Percentiles rank a stretch among this genome's conserved stretches.
These are phyloP conservation scores for Sarocladium kiliense DNA, from an alignment of 2,329 filamentous ascomycete species.

Conservation along the genomic window DNA sequence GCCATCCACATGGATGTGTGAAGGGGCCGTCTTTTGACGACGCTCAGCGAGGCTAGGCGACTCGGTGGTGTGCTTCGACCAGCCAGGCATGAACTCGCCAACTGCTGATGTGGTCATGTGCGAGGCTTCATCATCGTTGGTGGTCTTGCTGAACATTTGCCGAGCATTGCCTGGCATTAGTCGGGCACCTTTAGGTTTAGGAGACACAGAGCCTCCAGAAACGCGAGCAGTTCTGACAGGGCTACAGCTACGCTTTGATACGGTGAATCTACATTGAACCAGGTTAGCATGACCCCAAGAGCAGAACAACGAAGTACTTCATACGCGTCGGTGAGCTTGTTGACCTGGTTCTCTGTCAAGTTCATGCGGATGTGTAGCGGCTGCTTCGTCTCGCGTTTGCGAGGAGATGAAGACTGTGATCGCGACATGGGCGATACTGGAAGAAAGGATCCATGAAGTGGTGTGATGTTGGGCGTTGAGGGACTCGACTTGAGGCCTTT, in stretches of 20 bases:
- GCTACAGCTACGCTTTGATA: not conserved
- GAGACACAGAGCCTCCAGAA: not conserved
- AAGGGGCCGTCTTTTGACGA: slow-evolving; percentile 21
- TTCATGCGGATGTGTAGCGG: slow-evolving; percentile 42
- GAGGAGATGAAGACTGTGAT: slow-evolving; percentile 30
- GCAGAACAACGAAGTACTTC: slow-evolving; percentile 11
- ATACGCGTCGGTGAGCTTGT: slow-evolving; percentile 41
- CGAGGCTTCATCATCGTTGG: slow-evolving; percentile 9
- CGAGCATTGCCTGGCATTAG: not conserved
- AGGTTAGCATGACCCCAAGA: not conserved
- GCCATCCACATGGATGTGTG: slow-evolving; percentile 20
- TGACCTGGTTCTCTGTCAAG: slow-evolving; percentile 43
- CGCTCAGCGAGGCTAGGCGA: slow-evolving; percentile 23
- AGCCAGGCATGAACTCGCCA: slow-evolving; percentile 25
- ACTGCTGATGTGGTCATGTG: slow-evolving; percentile 21
- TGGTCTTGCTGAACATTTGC: not conserved
- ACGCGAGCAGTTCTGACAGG: not conserved
- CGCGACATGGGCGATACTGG: slow-evolving; percentile 23
- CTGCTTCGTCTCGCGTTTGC: slow-evolving; percentile 27
- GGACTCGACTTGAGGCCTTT: slow-evolving; percentile 17
- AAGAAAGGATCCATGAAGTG: slow-evolving; percentile 25
- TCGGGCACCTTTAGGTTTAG: slow-evolving; percentile 3
- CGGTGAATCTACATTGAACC: slow-evolving; percentile 25
- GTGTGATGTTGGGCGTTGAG: slow-evolving; percentile 18
- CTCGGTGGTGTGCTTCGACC: slow-evolving; percentile 10